Evolutionary conservation across 768 basidiomycete genomes (phyloP).

Genomic region (Polyporus arcularius): DNA sequence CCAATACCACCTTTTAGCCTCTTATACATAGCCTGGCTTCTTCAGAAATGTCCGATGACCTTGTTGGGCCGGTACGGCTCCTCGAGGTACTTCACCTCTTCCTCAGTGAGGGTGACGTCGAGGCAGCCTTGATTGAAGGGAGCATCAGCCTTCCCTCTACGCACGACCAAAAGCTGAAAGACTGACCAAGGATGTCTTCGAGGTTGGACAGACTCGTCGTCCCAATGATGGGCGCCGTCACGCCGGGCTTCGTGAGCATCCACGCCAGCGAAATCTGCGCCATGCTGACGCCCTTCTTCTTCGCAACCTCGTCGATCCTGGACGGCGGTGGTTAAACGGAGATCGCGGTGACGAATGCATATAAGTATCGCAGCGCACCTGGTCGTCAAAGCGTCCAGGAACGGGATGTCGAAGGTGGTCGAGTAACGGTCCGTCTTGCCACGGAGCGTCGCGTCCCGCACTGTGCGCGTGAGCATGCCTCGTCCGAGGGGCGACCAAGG

Average conservation of each 20-base stretch:
- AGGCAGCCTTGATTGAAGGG: not conserved
- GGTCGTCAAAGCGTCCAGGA: not conserved
- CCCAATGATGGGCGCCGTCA: slow-evolving; percentile 44
- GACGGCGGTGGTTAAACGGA: not conserved
- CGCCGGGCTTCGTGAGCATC: slow-evolving; percentile 31
- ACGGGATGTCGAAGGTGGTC: too few relatives aligned
- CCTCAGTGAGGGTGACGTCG: slow-evolving; percentile 10
- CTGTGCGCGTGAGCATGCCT: slow-evolving; percentile 34
- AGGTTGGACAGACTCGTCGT: slow-evolving; percentile 40
- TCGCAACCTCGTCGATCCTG: slow-evolving; percentile 42
- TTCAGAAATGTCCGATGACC: slow-evolving; percentile 46
- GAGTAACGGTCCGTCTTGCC: slow-evolving; percentile 19
- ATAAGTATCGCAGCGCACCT: not conserved
- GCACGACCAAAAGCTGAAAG: not conserved
- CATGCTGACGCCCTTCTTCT: slow-evolving; percentile 41
- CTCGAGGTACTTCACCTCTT: slow-evolving; percentile 28
- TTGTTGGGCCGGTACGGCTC: slow-evolving; percentile 50
- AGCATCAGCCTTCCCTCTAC: not conserved
- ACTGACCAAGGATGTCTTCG: slow-evolving; percentile 39
- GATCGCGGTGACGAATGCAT: not conserved
- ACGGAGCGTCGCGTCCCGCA: slow-evolving; percentile 20
- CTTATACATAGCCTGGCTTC: too few relatives aligned
- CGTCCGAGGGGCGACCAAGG: slow-evolving; percentile 41
- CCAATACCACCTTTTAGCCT: too few relatives aligned
- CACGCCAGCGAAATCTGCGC: slow-evolving; percentile 42